Conservation (phyloP, 345 rosid species). For the Aegle marmelos region DNA sequence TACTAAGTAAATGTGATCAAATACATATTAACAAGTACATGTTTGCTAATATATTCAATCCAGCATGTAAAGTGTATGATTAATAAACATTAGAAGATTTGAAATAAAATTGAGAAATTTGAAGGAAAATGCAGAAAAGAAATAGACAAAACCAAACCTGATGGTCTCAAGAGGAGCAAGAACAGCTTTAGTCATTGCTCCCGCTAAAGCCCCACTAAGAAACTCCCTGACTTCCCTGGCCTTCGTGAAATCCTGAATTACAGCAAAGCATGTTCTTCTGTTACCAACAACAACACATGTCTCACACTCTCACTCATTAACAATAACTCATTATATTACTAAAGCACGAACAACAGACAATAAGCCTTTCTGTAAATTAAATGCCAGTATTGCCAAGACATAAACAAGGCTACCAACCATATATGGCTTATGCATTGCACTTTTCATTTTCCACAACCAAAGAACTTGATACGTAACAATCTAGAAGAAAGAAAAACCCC, state of each 20-base stretch:
- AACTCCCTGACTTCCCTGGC: conserved; percentile 88
- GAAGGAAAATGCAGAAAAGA: background rate
- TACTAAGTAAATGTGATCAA: background rate
- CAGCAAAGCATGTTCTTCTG: conserved; percentile 12
- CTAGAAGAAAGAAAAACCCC: background rate
- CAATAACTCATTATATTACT: background rate
- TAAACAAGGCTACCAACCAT: background rate
- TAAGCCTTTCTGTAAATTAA: background rate
- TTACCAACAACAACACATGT: conserved; percentile 12
- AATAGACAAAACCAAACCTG: conserved; percentile 46
- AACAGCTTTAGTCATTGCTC: conserved; percentile 96
- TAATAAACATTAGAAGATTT: background rate
- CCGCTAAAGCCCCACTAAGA: conserved; percentile 96
- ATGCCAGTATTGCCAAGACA: background rate
- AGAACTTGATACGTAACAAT: background rate
- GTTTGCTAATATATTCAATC: background rate
- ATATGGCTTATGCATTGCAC: background rate
- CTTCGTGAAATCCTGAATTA: conserved; percentile 57
- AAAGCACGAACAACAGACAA: conserved; percentile 2
- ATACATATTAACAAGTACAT: background rate
- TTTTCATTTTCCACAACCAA: background rate
- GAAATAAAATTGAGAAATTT: background rate
- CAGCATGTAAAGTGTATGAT: background rate
- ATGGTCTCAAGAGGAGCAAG: conserved; percentile 99
- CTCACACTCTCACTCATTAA: background rate